A percentile compares a stretch with the other conserved stretches of the same genome.
These are phyloP conservation scores for Entomortierella beljakovae DNA, from an alignment of 192 early-diverging fungal species.

Conservation along the genomic window DNA sequence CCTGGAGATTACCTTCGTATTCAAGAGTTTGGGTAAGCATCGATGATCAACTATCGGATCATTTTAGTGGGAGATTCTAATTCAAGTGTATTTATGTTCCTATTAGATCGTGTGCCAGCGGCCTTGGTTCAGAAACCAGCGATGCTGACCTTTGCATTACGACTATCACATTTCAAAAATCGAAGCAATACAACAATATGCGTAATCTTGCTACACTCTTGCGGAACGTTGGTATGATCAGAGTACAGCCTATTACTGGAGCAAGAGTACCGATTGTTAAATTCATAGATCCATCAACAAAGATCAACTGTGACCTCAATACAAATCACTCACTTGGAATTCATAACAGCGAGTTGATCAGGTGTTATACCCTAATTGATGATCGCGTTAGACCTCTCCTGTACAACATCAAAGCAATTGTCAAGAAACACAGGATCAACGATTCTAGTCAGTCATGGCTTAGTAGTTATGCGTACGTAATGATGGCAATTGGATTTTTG, in stretches of 20 bases:
- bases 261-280: slow-evolving; percentile 57
- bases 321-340: slow-evolving; percentile 48
- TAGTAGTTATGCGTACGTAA: slow-evolving; percentile 54
- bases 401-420: slow-evolving; percentile 43
- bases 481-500: slow-evolving; percentile 47
- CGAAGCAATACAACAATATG: slow-evolving; percentile 25
- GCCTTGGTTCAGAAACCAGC: slow-evolving; percentile 40
- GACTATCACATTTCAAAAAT: slow-evolving; percentile 9
- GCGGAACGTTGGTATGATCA: slow-evolving; percentile 42
- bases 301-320: slow-evolving; percentile 54
- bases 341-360: slow-evolving; percentile 54
- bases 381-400: slow-evolving; percentile 50
- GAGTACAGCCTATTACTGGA: slow-evolving; percentile 26
- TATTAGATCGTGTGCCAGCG: slow-evolving; percentile 36
- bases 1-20: slow-evolving; percentile 6
- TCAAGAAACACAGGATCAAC: slow-evolving; percentile 50
- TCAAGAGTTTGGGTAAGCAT: slow-evolving; percentile 39
- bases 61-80: not conserved
- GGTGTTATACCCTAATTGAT: slow-evolving; percentile 52
- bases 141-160: slow-evolving; percentile 50
- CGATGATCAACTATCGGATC: not conserved
- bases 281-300: slow-evolving; percentile 42
- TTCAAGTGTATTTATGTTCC: not conserved
- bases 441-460: slow-evolving; percentile 42
- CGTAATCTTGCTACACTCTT: slow-evolving; percentile 19